Percentiles rank a stretch among this genome's conserved stretches.
phyloP scores from a whole-genome alignment of 2,329 filamentous ascomycete genomes.

The Fusarium albosuccineum region DNA sequence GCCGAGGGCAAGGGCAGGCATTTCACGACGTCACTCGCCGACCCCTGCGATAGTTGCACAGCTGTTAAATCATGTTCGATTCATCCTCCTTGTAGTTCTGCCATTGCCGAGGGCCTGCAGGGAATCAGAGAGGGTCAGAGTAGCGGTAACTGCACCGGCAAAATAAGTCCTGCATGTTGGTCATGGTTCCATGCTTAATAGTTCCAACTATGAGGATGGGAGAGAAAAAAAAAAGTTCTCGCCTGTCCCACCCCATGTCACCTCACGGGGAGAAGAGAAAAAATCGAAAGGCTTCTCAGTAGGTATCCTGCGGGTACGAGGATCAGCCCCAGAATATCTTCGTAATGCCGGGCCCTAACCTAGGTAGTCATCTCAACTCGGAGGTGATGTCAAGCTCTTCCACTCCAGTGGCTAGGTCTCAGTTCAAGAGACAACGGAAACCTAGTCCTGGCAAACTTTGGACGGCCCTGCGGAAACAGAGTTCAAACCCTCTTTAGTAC shows the following conservation, averaged over 20 bases:
- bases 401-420: not conserved
- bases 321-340: slow-evolving; percentile 5
- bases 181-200: not conserved
- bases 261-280: slow-evolving; percentile 3
- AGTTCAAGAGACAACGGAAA: not conserved
- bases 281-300: not conserved
- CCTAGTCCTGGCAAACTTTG: slow-evolving; percentile 4
- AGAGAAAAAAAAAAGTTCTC: slow-evolving; percentile 1
- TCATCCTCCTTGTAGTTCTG: slow-evolving; percentile 4
- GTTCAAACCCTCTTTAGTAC: slow-evolving; percentile 28
- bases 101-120: slow-evolving; percentile 5
- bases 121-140: slow-evolving; percentile 3
- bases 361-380: not conserved
- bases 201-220: not conserved
- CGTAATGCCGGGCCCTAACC: not conserved
- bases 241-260: slow-evolving; percentile 23
- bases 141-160: slow-evolving; percentile 11
- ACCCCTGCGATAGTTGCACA: slow-evolving; percentile 11
- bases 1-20: slow-evolving; percentile 6
- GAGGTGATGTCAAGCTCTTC: not conserved
- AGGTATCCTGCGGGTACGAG: slow-evolving; percentile 5
- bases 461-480: slow-evolving; percentile 12
- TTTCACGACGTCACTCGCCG: slow-evolving; percentile 22
- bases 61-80: slow-evolving; percentile 11
- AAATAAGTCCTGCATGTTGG: slow-evolving; percentile 8